Evolutionary conservation across 2,329 filamentous ascomycete genomes (phyloP).

Genomic region (Aspergillus spinulosporus): DNA sequence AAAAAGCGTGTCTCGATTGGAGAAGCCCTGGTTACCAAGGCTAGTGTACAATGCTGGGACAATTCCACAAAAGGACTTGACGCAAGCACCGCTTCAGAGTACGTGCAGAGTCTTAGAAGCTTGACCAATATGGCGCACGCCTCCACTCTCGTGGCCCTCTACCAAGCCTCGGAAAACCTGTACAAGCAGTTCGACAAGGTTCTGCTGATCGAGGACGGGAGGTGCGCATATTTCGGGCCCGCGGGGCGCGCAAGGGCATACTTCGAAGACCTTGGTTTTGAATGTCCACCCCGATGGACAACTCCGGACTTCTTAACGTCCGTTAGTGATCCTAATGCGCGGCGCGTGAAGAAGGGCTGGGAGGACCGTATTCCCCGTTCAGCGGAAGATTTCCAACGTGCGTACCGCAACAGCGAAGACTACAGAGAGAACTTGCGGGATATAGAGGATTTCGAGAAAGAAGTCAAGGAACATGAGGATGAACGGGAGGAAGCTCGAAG

Average conservation of each 20-base stretch:
- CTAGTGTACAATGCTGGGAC: constrained; percentile 72
- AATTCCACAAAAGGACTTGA: constrained; percentile 74
- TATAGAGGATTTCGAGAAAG: constrained; percentile 56
- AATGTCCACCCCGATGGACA: constrained; percentile 69
- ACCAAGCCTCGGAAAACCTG: constrained; percentile 61
- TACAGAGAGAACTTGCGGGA: constrained; percentile 49
- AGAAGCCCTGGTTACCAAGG: constrained; percentile 68
- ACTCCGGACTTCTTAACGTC: constrained; percentile 77
- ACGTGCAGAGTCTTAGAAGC: constrained; percentile 66
- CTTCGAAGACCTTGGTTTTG: constrained; percentile 70
- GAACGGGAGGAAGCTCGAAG: constrained; percentile 43
- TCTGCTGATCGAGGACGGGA: constrained; percentile 65
- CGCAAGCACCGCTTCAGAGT: constrained; percentile 71
- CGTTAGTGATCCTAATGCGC: constrained; percentile 64
- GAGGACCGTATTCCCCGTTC: constrained; percentile 60
- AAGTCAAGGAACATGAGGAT: constrained; percentile 44
- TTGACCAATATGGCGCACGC: constrained; percentile 64
- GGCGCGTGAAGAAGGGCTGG: constrained; percentile 57
- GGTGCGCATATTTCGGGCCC: constrained; percentile 70
- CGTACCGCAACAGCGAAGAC: constrained; percentile 51
- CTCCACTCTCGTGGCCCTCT: constrained; percentile 67
- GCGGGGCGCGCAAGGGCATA: constrained; percentile 65
- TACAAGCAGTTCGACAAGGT: constrained; percentile 67
- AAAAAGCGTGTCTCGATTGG: constrained; percentile 80
- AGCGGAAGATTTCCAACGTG: constrained; percentile 56